Percentiles rank a stretch among this genome's conserved stretches.
Evolutionary conservation across 768 basidiomycete species (phyloP).

Genomic region (Cantharellus cinnabarinus): DNA sequence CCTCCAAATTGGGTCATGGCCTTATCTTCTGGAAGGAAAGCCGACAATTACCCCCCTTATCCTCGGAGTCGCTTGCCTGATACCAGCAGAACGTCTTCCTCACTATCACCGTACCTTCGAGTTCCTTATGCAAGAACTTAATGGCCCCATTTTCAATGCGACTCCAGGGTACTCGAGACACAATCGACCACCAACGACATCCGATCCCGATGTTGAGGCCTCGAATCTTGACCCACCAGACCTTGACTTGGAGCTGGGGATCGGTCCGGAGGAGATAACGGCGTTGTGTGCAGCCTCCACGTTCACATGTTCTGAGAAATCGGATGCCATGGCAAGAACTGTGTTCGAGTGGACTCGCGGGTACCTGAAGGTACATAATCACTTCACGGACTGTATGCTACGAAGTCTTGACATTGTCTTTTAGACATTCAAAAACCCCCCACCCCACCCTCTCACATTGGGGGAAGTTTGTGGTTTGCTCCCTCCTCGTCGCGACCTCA

Average conservation of each 20-base stretch:
- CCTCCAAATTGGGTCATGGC: background rate
- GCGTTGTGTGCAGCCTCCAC: background rate
- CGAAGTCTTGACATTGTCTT: background rate
- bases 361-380: background rate
- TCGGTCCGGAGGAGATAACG: conserved; percentile 1
- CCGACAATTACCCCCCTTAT: background rate
- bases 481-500: background rate
- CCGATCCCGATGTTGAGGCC: background rate
- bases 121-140: background rate
- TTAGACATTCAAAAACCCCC: background rate
- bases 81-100: background rate
- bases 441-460: background rate
- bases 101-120: background rate
- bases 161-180: background rate
- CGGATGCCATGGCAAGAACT: background rate
- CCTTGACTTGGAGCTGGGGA: background rate
- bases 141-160: background rate
- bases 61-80: background rate
- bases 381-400: background rate
- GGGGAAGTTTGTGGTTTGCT: background rate
- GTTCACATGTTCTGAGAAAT: conserved; percentile 1
- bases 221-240: background rate
- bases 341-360: conserved; percentile 1
- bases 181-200: background rate
- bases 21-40: background rate